Conservation (phyloP, 495 filamentous ascomycete species). For the Cercophora samala region DNA sequence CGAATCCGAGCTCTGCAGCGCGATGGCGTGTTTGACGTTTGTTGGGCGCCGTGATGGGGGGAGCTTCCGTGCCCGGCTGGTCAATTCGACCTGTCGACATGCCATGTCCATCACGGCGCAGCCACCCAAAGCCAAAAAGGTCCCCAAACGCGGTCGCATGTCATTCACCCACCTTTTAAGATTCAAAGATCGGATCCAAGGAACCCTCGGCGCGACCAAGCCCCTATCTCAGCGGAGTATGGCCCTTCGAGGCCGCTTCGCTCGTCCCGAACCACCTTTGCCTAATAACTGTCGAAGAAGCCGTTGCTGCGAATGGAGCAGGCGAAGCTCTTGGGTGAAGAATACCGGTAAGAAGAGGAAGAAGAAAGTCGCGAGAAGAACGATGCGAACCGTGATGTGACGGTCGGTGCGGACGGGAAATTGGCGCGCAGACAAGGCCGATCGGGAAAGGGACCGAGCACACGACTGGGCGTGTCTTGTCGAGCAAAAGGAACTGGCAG, state of each 20-base stretch:
- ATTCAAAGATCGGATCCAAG: constrained; percentile 17
- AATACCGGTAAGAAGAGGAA: background rate
- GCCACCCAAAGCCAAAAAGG: background rate
- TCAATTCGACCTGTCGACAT: constrained; percentile 7
- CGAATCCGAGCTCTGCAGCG: background rate
- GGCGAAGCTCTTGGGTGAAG: constrained; percentile 9
- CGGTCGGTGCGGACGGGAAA: constrained; percentile 28
- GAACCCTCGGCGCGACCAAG: constrained; percentile 21
- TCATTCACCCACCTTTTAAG: constrained; percentile 23
- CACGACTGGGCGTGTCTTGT: constrained; percentile 27
- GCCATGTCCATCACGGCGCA: background rate
- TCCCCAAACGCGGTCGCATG: background rate
- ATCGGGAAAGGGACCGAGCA: constrained; percentile 25
- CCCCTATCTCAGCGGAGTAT: constrained; percentile 28
- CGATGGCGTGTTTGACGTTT: background rate
- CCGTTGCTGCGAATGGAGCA: constrained; percentile 12
- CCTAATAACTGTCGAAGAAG: constrained; percentile 3
- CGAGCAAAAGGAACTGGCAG: background rate
- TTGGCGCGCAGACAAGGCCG: constrained; percentile 29
- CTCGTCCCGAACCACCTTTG: constrained; percentile 20
- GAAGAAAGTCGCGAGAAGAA: constrained; percentile 19
- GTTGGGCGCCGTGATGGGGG: background rate
- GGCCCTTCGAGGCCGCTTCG: constrained; percentile 25
- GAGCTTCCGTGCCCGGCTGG: background rate
- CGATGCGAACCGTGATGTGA: constrained; percentile 17